A percentile compares a stretch with the other conserved stretches of the same genome.
phyloP scores from a whole-genome alignment of 2,329 filamentous ascomycete genomes.

The Coniochaeta prunicola region DNA sequence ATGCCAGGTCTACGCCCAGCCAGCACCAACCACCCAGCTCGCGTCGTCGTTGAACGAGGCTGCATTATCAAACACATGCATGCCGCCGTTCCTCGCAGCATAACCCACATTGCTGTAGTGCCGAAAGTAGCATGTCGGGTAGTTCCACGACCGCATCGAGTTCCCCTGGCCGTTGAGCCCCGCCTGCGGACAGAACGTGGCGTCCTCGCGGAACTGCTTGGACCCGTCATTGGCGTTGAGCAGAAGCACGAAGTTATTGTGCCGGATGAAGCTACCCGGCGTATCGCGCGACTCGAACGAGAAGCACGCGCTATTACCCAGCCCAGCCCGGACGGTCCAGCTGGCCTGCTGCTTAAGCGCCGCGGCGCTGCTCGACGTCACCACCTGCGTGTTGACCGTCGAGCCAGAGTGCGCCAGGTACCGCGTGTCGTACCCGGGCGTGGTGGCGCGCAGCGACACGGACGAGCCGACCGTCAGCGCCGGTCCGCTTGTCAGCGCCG shows the following conservation, averaged over 20 bases:
- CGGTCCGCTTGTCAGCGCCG: slow-evolving; percentile 38
- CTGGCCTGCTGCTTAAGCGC: slow-evolving; percentile 43
- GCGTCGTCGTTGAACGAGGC: slow-evolving; percentile 45
- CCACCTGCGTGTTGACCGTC: slow-evolving; percentile 46
- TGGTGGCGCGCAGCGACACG: slow-evolving; percentile 40
- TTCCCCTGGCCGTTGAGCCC: slow-evolving; percentile 43
- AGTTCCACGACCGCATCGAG: slow-evolving; percentile 50
- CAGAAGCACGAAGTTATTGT: slow-evolving; percentile 43
- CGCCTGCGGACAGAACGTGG: slow-evolving; percentile 52
- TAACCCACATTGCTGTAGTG: slow-evolving; percentile 38
- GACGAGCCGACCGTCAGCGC: slow-evolving; percentile 23
- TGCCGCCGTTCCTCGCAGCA: slow-evolving; percentile 45
- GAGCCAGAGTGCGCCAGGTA: slow-evolving; percentile 47
- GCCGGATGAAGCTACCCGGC: slow-evolving; percentile 51
- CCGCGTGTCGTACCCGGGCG: slow-evolving; percentile 42
- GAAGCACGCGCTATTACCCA: slow-evolving; percentile 48
- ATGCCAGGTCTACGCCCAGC: too few relatives aligned
- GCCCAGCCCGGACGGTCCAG: slow-evolving; percentile 46
- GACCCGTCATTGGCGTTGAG: slow-evolving; percentile 43
- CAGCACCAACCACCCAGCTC: slow-evolving; percentile 37
- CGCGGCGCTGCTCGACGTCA: slow-evolving; percentile 41
- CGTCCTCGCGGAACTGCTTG: slow-evolving; percentile 52
- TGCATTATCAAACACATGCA: slow-evolving; percentile 44
- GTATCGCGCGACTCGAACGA: slow-evolving; percentile 55
- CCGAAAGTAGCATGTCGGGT: slow-evolving; percentile 51